These are phyloP conservation scores for Phytophthora agathidicida DNA, from an alignment of 352 stramenopile species.

Conservation along the genomic window DNA sequence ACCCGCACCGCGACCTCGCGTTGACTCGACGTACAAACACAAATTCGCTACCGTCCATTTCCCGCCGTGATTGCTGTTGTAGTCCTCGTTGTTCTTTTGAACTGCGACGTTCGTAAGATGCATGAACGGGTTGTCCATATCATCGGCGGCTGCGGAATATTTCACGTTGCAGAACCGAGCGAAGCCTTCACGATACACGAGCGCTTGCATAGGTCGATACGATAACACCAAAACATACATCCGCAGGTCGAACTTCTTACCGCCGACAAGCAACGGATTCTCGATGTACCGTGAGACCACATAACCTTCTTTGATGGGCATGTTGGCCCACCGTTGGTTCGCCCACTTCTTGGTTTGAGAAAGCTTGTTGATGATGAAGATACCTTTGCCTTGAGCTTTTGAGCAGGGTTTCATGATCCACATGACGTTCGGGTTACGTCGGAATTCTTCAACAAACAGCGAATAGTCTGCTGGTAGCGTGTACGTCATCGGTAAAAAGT, in stretches of 20 bases:
- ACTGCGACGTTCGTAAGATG: conserved; percentile 91
- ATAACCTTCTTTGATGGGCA: conserved; percentile 86
- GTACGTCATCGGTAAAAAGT: conserved; percentile 93
- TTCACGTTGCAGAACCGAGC: conserved; percentile 94
- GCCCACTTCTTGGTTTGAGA: conserved; percentile 93
- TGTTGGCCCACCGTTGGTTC: conserved; percentile 70
- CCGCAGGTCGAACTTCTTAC: conserved; percentile 94
- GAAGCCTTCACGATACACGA: conserved; percentile 90
- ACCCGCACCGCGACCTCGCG: conserved; percentile 50
- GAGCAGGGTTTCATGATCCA: conserved; percentile 96
- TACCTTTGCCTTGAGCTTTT: conserved; percentile 91
- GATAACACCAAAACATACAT: conserved; percentile 94
- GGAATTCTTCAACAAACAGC: conserved; percentile 93
- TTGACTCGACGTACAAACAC: conserved; percentile 85
- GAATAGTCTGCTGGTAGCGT: conserved; percentile 93
- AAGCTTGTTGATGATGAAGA: conserved; percentile 95
- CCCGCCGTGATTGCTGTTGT: conserved; percentile 90
- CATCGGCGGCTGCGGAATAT: conserved; percentile 79
- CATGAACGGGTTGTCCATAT: conserved; percentile 93
- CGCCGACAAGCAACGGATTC: conserved; percentile 89
- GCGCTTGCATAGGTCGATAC: conserved; percentile 82
- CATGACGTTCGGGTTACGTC: conserved; percentile 84
- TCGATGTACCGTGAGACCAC: conserved; percentile 92
- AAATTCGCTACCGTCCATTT: conserved; percentile 92
- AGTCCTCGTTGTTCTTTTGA: conserved; percentile 92